These are phyloP conservation scores for Alnus glutinosa DNA, from an alignment of 306 rosid genomes.

Conservation along the genomic window DNA sequence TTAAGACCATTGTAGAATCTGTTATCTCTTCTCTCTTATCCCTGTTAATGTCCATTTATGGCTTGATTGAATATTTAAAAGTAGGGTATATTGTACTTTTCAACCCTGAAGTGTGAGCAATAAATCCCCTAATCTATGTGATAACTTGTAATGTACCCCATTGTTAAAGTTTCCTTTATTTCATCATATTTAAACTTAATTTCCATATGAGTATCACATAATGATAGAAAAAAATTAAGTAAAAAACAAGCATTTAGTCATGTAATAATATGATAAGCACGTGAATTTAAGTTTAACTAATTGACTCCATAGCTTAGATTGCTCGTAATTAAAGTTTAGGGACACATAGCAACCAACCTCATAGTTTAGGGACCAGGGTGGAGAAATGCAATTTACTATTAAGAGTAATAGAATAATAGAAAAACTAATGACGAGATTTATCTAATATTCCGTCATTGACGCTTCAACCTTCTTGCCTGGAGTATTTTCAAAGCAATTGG, in stretches of 20 bases:
- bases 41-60: no score
- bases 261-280: background rate
- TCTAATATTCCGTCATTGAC: background rate
- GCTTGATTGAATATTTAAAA: no score
- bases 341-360: background rate
- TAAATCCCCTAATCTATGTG: no score
- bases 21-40: background rate
- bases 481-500: background rate
- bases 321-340: background rate
- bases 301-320: no score
- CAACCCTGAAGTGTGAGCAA: no score
- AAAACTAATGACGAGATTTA: background rate
- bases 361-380: background rate
- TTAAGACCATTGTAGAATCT: background rate
- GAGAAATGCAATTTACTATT: background rate
- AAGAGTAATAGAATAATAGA: background rate
- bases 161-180: no score
- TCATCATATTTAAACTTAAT: background rate
- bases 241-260: background rate
- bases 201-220: background rate
- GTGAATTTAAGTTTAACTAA: background rate
- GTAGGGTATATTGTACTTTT: no score
- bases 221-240: background rate
- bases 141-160: no score
- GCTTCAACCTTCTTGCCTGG: background rate